These are phyloP conservation scores for Candida argentea DNA, from an alignment of 805 yeast species.

Conservation along the genomic window DNA sequence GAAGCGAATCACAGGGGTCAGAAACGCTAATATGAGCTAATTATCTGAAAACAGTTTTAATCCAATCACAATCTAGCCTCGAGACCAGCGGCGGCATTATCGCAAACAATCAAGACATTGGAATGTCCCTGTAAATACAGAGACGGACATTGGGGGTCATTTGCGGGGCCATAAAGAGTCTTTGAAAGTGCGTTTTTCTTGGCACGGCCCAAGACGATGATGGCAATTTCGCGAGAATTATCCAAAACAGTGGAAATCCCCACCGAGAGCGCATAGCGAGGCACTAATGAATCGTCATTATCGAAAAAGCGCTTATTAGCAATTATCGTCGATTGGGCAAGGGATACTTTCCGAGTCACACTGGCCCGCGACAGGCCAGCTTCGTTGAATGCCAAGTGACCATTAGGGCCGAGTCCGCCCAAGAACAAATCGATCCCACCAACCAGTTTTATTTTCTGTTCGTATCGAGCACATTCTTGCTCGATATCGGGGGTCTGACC, in stretches of 20 bases:
- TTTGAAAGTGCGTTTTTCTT: slow-evolving; percentile 39
- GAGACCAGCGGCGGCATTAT: slow-evolving; percentile 36
- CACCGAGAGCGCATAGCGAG: slow-evolving; percentile 41
- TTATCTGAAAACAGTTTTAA: too few relatives aligned
- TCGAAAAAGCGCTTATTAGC: slow-evolving; percentile 47
- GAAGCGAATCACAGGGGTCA: too few relatives aligned
- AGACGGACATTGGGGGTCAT: slow-evolving; percentile 36
- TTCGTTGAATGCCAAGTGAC: slow-evolving; percentile 54
- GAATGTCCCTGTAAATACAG: slow-evolving; percentile 38
- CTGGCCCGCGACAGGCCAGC: slow-evolving; percentile 39
- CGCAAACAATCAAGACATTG: slow-evolving; percentile 37
- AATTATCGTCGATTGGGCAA: slow-evolving; percentile 39
- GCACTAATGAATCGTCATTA: slow-evolving; percentile 37
- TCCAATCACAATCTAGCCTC: slow-evolving; percentile 19
- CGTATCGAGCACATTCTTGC: slow-evolving; percentile 39
- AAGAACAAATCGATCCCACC: slow-evolving; percentile 45
- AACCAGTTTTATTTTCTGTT: slow-evolving; percentile 33
- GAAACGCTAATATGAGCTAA: too few relatives aligned
- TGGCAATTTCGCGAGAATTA: slow-evolving; percentile 41
- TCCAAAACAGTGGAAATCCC: slow-evolving; percentile 50
- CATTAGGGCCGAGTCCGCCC: slow-evolving; percentile 55
- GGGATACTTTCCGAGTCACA: slow-evolving; percentile 34
- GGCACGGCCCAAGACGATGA: slow-evolving; percentile 40
- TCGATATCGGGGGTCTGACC: slow-evolving; percentile 39
- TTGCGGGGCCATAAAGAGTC: slow-evolving; percentile 29